A percentile compares a stretch with the other conserved stretches of the same genome.
Conservation (phyloP, 2,329 filamentous ascomycete genomes). For the Phaeosphaeriaceae sp. region DNA sequence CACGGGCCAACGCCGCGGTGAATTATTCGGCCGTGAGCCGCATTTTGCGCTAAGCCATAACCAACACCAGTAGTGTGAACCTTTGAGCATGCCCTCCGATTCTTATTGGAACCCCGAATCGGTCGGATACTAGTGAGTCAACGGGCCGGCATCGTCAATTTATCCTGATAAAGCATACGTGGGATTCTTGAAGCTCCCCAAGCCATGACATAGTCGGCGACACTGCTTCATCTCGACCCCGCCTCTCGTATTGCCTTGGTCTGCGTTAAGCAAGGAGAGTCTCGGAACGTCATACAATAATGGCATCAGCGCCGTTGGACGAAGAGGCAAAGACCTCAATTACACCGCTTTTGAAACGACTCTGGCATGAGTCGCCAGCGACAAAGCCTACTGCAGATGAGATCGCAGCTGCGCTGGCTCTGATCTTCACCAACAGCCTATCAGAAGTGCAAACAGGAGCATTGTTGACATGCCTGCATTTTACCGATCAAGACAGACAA, state of each 20-base stretch:
- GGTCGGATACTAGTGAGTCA: conserved; percentile 30
- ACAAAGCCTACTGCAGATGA: conserved; percentile 70
- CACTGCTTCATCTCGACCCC: not conserved
- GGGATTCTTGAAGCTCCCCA: not conserved
- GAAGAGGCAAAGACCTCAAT: conserved; percentile 58
- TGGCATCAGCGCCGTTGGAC: conserved; percentile 31
- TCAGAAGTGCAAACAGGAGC: conserved; percentile 89
- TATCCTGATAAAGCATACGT: not conserved
- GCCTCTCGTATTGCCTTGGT: not conserved
- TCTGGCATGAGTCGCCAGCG: conserved; percentile 65
- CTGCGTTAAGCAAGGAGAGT: conserved; percentile 3
- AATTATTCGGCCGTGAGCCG: conserved; percentile 1
- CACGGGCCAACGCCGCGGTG: conserved; percentile 20
- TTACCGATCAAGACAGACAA: conserved; percentile 82
- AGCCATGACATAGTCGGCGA: not conserved
- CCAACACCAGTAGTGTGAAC: conserved; percentile 1
- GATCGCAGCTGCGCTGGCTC: conserved; percentile 86
- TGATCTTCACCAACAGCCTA: conserved; percentile 89
- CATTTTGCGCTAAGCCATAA: not conserved
- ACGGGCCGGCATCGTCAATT: conserved; percentile 7
- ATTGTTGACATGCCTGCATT: conserved; percentile 89
- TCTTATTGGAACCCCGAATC: conserved; percentile 24
- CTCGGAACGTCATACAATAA: conserved; percentile 18
- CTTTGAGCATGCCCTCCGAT: conserved; percentile 16
- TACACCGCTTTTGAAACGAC: conserved; percentile 74